A percentile compares a stretch with the other conserved stretches of the same genome.
Evolutionary conservation across 768 basidiomycete species (phyloP).

Genomic region (Phanerodontia chrysosporium): DNA sequence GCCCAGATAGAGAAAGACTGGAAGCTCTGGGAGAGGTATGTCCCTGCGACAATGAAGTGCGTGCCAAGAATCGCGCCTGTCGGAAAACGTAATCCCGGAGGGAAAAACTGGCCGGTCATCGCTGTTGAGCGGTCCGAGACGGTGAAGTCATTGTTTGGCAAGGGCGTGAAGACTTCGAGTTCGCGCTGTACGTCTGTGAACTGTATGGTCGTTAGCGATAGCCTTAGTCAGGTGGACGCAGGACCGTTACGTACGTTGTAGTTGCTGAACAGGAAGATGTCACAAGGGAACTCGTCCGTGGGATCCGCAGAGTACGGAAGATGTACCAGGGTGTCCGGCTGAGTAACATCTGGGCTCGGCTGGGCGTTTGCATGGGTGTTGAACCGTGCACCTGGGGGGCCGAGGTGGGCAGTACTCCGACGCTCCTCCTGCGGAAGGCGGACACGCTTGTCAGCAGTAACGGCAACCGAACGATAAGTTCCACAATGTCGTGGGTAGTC

Average conservation of each 20-base stretch:
- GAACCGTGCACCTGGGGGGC: conserved; percentile 58
- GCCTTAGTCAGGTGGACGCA: neutral
- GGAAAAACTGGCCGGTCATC: conserved; percentile 80
- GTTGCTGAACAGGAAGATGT: conserved; percentile 92
- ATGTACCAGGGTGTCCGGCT: conserved; percentile 58
- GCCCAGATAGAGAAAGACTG: conserved; percentile 98
- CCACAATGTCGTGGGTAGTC: conserved; percentile 92
- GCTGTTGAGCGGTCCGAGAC: conserved; percentile 75
- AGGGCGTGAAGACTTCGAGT: conserved; percentile 85
- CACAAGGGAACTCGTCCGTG: conserved; percentile 71
- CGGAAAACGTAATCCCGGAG: conserved; percentile 94
- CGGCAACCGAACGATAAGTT: conserved; percentile 91
- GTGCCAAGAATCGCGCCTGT: conserved; percentile 89
- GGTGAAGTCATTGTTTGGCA: conserved; percentile 69
- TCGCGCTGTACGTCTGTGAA: conserved; percentile 95
- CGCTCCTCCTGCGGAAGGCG: conserved; percentile 65
- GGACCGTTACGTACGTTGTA: conserved; percentile 67
- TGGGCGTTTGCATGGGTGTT: conserved; percentile 40
- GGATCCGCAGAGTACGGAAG: conserved; percentile 74
- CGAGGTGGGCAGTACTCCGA: conserved; percentile 32
- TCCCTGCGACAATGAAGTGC: conserved; percentile 91
- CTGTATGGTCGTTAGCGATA: conserved; percentile 34
- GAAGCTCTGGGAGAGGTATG: conserved; percentile 90
- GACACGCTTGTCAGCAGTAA: conserved; percentile 65
- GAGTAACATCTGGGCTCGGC: conserved; percentile 44